Base-by-base conservation (phyloP, 2,329 filamentous ascomycete species). In the Phyllosticta citriasiana region DNA sequence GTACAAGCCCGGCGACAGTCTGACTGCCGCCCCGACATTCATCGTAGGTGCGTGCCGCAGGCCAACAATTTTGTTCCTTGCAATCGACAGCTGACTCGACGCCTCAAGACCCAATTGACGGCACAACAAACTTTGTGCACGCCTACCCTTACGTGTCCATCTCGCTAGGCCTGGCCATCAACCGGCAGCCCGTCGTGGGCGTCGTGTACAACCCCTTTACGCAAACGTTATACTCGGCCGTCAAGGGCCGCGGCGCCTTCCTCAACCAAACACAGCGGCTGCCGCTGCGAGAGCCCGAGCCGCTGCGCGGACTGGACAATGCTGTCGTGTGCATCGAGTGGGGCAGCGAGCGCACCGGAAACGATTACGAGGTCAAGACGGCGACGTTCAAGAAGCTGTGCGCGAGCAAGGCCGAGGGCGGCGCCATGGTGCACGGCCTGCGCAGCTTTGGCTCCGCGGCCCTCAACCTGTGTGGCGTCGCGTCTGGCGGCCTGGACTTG, bases 191-290 rank as follows among this genome's bases (percentile, higher is more conserved):
- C 24, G 78, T 79, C 59, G 80, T 92, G 53, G 89, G 89, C 64
- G 85, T 93, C 62, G 85, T 93, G 64, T 92, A 90, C 77, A 92
- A 92, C 75, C 89, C 89, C 0, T 91, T 87, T 74, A 84, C 84
- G 56, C 81, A 85, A 67, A 79, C 81, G 8, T 77, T 92, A 52
- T 93, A 86, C 77, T 85, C 83, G 4, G 89, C 80, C 33, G 82
- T 91, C 68, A 79, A 80, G 60, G 88, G 88, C 50, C 72, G 78
- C n/a, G 89, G 89, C 51, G 82, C 87, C 8, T 90, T 78, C 69
- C 51, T 73, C 52, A 72, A 67, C 51, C 65, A 64, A 62, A 71
- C 72, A 59, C 75, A 64, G 1, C 65, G 63, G 63, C 70, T 84
- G 4, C 82, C 83, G 0, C 68, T 84, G 1, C 73, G 71, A 1